Conservation (phyloP, 768 basidiomycete genomes). For the Serpula lacrymans region DNA sequence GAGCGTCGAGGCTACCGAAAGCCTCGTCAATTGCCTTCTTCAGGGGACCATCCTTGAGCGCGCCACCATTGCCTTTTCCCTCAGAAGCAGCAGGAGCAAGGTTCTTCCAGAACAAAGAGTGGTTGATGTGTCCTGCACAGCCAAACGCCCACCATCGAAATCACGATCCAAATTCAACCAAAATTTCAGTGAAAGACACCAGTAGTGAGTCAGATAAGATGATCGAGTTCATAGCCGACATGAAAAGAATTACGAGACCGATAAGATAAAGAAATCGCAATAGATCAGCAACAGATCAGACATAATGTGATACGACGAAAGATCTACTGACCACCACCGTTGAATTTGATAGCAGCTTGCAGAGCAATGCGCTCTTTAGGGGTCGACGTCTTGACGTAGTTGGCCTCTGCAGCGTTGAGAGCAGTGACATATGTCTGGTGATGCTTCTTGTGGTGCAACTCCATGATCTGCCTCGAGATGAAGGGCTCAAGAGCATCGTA, state of each 20-base stretch:
- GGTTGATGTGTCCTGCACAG: conserved; percentile 79
- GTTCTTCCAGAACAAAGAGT: conserved; percentile 96
- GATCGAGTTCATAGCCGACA: conserved; percentile 13
- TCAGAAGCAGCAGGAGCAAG: conserved; percentile 60
- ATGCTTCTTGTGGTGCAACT: conserved; percentile 91
- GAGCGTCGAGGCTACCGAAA: conserved; percentile 68
- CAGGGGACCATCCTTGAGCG: conserved; percentile 58
- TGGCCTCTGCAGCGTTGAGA: conserved; percentile 84
- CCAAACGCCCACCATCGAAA: conserved; percentile 13
- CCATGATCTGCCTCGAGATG: conserved; percentile 91
- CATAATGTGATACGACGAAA: neutral
- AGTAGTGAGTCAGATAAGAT: conserved; percentile 8
- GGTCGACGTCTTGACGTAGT: conserved; percentile 61
- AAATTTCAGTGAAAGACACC: conserved; percentile 1
- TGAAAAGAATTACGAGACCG: conserved; percentile 13
- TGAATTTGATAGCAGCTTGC: conserved; percentile 92
- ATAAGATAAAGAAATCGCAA: conserved; percentile 9
- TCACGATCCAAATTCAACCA: neutral
- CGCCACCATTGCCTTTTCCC: conserved; percentile 58
- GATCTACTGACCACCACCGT: conserved; percentile 76
- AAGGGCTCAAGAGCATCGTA: conserved; percentile 94
- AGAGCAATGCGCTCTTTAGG: conserved; percentile 84
- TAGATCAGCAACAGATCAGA: neutral
- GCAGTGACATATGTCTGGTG: conserved; percentile 94
- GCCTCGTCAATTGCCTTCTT: conserved; percentile 57